Evolutionary conservation across 2,329 filamentous ascomycete genomes (phyloP).

Genomic region (Phialophora verrucosa): DNA sequence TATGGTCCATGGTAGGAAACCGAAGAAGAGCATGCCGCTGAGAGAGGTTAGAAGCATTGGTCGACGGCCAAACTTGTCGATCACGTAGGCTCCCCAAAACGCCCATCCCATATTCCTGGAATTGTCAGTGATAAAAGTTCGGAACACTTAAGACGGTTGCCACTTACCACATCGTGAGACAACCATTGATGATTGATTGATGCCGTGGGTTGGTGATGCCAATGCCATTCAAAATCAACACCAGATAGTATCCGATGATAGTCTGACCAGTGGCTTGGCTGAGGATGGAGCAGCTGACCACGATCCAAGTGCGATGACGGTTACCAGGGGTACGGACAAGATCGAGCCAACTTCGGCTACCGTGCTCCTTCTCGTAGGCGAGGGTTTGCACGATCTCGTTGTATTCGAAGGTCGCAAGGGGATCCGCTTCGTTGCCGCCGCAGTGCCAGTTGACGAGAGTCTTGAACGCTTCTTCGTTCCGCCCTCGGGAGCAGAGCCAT

Average conservation of each 20-base stretch:
- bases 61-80: conserved; percentile 27
- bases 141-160: not conserved
- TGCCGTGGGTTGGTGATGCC: conserved; percentile 44
- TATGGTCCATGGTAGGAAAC: conserved; percentile 26
- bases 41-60: conserved; percentile 23
- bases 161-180: conserved; percentile 36
- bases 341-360: conserved; percentile 27
- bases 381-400: conserved; percentile 27
- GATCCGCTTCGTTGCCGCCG: conserved; percentile 24
- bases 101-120: conserved; percentile 26
- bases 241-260: conserved; percentile 47
- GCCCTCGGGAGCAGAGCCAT: conserved; percentile 56
- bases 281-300: conserved; percentile 18
- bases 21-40: conserved; percentile 21
- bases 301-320: conserved; percentile 23
- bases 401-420: conserved; percentile 24
- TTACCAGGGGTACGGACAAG: conserved; percentile 24
- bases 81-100: conserved; percentile 26
- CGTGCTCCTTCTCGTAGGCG: conserved; percentile 23
- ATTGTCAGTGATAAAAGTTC: not conserved
- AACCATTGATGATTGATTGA: conserved; percentile 49
- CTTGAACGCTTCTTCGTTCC: conserved; percentile 40
- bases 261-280: conserved; percentile 38
- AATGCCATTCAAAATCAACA: conserved; percentile 46
- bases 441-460: conserved; percentile 46